Evolutionary conservation across 805 yeast genomes (phyloP), one percentile per base, ranked within the genome.

Genomic region (Saccharomycopsis javanensis): DNA sequence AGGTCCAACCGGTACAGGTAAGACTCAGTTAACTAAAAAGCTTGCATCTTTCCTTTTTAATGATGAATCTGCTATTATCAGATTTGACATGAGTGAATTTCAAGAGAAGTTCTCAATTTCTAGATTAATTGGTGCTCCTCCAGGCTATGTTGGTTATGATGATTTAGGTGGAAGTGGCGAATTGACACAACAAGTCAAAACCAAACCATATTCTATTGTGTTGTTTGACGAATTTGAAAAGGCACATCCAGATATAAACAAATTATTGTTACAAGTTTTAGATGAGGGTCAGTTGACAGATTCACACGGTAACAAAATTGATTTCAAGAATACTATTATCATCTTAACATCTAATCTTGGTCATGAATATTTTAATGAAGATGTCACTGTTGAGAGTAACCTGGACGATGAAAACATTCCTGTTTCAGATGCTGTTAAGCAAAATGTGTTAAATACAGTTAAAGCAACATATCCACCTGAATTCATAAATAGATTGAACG

Each of bases 1-100:
- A 63, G 99, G 99, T 23, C 98, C 99, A 55, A 94, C 99, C 0
- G 99, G 99, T 73, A 92, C 98, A 0, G 99, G 99, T 73, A 92
- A 92, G 71, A 94, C 99, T 0, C 98, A 94, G 70, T 77, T 94
- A 55, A 91, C 97, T 6, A 92, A 94, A 69, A 84, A 95, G 0
- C 77, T 92, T 57, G 96, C 98, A 1, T 90, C 89, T 64, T 94
- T 94, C 65, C 71, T 92, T 64, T 94, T 94, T 71, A 94, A 90
- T 66, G 92, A 92, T 69, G 89, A 88, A 66, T 77, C 82, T 50
- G 81, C 96, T 8, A 90, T 92, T 35, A 82, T 91, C 25, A 77
- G 99, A 64, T 92, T 92, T 68, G 99, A 92, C 70, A 94, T 94
- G 99, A 88, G 96, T 20, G 99, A 92, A 69, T 92, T 94, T 70